A percentile compares a stretch with the other conserved stretches of the same genome.
Evolutionary conservation across 1,139 yeast genomes (phyloP).

Genomic region (Taphrina pruni): DNA sequence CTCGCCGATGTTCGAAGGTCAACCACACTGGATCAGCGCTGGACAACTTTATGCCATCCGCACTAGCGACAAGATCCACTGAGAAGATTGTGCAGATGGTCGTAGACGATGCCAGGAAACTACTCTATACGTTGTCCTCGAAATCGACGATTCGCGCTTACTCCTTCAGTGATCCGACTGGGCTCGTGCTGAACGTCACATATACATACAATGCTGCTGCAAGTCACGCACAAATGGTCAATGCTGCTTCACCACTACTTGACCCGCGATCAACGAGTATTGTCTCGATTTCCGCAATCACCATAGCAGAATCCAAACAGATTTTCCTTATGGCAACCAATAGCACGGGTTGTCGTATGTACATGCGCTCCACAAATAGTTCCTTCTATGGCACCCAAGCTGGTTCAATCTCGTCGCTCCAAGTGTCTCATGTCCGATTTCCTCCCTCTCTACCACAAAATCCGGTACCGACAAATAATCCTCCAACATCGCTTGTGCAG

Average conservation of each 20-base stretch:
- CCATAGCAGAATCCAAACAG: conserved; percentile 68
- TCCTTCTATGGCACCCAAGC: conserved; percentile 15
- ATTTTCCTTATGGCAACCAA: conserved; percentile 85
- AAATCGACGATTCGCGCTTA: conserved; percentile 83
- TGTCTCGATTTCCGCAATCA: conserved; percentile 67
- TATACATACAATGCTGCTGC: conserved; percentile 51
- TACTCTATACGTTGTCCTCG: conserved; percentile 82
- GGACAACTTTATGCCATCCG: conserved; percentile 44
- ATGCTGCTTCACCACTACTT: conserved; percentile 51
- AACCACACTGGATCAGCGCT: conserved; percentile 56
- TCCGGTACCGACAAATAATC: conserved; percentile 17
- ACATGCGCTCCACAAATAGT: conserved; percentile 54
- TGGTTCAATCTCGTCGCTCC: conserved; percentile 44
- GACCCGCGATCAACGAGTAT: conserved; percentile 51
- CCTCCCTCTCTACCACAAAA: conserved; percentile 49
- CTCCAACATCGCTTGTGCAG: conserved; percentile 11
- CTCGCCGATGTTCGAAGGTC: conserved; percentile 78
- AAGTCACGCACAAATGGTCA: conserved; percentile 52
- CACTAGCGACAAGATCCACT: conserved; percentile 48
- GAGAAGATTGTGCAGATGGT: conserved; percentile 70
- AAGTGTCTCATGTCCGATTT: conserved; percentile 52
- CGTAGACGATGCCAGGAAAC: conserved; percentile 76
- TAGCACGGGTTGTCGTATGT: conserved; percentile 79
- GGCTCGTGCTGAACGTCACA: conserved; percentile 50
- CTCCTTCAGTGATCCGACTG: conserved; percentile 53